Evolutionary conservation across 306 rosid genomes (phyloP), one percentile per base, ranked within the genome.

Genomic region (Acacia crassicarpa): DNA sequence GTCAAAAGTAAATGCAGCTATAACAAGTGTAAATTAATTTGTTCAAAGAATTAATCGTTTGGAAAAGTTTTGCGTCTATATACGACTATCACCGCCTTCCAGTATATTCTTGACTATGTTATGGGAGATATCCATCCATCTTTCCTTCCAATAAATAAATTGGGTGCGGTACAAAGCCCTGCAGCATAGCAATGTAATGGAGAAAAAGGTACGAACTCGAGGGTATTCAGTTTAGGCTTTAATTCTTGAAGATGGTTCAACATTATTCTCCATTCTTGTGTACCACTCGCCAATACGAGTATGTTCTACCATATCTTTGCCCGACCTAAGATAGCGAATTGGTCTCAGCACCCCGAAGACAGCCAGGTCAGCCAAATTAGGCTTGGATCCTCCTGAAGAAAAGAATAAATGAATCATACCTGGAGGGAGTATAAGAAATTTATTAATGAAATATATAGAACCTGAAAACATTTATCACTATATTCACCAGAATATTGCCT

Each of bases 281-380:
- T 92, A 95, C 98, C 99, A 95, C 78, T 92, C 98, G 4, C 99
- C 97, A 45, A 95, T 95, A 27, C 88, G 91, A 19, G 98, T 93
- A 86, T 93, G 90, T 83, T 93, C 94, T 77, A 95, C 97, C 99
- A 95, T 95, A 88, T 95, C 99, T 86, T 75, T 91, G 81, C 99
- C 99, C 2, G 99, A 87, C 67, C 89, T 90, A 85, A 95, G 83
- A 87, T 95, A 85, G 70, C 99, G 97, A 77, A 95, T 95, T 10
- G 99, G 99, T 82, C 97, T 89, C 51, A 95, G 72, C 80, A 95
- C 99, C 77, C 90, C 90, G 16, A 87, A 87, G 78, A 84, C 90
- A 49, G 90, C 86, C 30, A 87, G 78, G 77, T 87, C 90, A 0
- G 88, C 90, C 8, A 87, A 82, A 83, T 87, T 87, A 32, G 90